These are phyloP conservation scores for Calonectria pseudoturangicola DNA, from an alignment of 2,329 filamentous ascomycete genomes.

Conservation along the genomic window DNA sequence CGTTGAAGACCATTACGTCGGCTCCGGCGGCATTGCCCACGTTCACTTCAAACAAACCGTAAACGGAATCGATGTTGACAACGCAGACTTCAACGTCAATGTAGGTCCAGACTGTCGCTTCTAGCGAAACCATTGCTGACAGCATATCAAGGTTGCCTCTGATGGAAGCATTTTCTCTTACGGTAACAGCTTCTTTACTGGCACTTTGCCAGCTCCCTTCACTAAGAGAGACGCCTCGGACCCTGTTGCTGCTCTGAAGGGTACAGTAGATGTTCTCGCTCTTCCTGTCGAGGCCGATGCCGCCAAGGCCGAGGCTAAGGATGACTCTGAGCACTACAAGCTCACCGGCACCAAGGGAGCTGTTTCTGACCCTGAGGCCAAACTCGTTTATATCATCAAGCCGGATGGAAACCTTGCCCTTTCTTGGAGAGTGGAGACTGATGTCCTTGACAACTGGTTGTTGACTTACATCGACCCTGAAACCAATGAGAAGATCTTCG, in stretches of 20 bases:
- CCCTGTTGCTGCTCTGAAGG: slow-evolving; percentile 66
- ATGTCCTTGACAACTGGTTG: slow-evolving; percentile 75
- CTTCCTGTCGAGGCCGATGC: slow-evolving; percentile 56
- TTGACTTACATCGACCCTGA: slow-evolving; percentile 73
- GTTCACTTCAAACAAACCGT: slow-evolving; percentile 76
- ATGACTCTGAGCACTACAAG: slow-evolving; percentile 56
- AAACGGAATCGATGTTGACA: slow-evolving; percentile 76
- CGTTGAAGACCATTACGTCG: slow-evolving; percentile 71
- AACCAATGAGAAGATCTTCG: slow-evolving; percentile 67
- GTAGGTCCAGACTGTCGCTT: slow-evolving; percentile 60
- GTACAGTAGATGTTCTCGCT: slow-evolving; percentile 59
- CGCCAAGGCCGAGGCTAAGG: slow-evolving; percentile 53
- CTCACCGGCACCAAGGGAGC: slow-evolving; percentile 70
- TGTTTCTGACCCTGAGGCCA: slow-evolving; percentile 71
- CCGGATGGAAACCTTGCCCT: slow-evolving; percentile 67
- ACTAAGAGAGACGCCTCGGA: slow-evolving; percentile 64
- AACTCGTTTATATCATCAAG: slow-evolving; percentile 73
- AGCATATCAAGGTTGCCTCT: slow-evolving; percentile 61
- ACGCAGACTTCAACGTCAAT: slow-evolving; percentile 77
- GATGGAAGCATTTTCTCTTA: slow-evolving; percentile 75
- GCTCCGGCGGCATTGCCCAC: slow-evolving; percentile 73
- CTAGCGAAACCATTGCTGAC: neutral
- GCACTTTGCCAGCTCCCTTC: slow-evolving; percentile 63
- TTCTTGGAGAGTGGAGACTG: slow-evolving; percentile 76
- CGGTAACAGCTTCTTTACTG: slow-evolving; percentile 69